These are phyloP conservation scores for Nannizziopsis barbatae DNA, from an alignment of 2,329 filamentous ascomycete genomes.

Conservation along the genomic window DNA sequence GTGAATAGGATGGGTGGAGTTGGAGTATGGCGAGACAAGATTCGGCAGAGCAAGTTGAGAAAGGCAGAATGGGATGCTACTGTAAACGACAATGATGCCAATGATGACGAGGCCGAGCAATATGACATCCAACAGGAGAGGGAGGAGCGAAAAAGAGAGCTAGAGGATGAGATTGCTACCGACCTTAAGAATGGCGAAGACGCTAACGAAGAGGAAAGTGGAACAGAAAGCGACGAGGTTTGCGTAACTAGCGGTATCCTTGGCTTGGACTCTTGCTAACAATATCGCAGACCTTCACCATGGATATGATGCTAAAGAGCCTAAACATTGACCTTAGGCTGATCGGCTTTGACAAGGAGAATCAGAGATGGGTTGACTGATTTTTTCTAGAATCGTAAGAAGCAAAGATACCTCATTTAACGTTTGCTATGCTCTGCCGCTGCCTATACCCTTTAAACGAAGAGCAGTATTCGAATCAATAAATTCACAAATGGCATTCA, in stretches of 20 bases:
- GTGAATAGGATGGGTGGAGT: conserved; percentile 55
- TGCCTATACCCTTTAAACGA: too few relatives aligned
- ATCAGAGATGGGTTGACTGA: conserved; percentile 48
- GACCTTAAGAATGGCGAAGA: conserved; percentile 22
- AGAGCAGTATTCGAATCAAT: too few relatives aligned
- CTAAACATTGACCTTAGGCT: conserved; percentile 51
- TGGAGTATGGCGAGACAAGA: conserved; percentile 43
- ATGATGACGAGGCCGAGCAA: conserved; percentile 25
- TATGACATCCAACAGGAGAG: conserved; percentile 33
- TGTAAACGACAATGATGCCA: conserved; percentile 24
- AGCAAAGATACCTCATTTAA: background rate
- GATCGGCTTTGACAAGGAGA: conserved; percentile 52
- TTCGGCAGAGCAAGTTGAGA: conserved; percentile 37
- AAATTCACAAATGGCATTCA: too few relatives aligned
- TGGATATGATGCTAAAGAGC: conserved; percentile 57
- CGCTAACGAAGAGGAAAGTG: conserved; percentile 23
- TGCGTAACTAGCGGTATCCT: conserved; percentile 31
- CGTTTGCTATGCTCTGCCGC: too few relatives aligned
- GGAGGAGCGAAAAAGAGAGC: conserved; percentile 29
- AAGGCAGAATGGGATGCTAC: conserved; percentile 30
- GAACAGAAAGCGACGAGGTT: conserved; percentile 28
- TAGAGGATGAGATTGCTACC: conserved; percentile 27
- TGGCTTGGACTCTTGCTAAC: background rate
- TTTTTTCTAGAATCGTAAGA: background rate
- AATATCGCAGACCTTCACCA: conserved; percentile 48